Conservation (phyloP, 108 stramenopile genomes). For the Nannochloropsis gaditana region DNA sequence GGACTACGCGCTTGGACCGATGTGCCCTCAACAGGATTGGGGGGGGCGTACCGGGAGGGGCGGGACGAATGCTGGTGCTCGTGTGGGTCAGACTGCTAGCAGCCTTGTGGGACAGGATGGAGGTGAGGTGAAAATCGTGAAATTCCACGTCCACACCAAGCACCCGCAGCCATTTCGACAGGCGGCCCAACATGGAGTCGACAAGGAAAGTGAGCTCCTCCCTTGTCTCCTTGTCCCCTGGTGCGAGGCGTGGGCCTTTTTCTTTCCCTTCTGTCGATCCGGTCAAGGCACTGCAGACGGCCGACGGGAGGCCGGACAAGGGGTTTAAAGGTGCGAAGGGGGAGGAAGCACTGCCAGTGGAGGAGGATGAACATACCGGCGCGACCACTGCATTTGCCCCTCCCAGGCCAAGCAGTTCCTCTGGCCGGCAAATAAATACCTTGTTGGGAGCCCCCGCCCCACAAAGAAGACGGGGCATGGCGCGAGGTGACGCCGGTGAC, state of each 20-base stretch:
- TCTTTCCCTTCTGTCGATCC: too few relatives aligned
- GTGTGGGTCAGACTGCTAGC: not conserved
- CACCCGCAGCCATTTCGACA: constrained; percentile 1
- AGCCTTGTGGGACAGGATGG: not conserved
- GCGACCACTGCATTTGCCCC: not conserved
- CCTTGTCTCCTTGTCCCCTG: not conserved
- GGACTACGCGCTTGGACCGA: not conserved
- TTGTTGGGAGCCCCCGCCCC: not conserved
- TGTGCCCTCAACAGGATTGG: not conserved
- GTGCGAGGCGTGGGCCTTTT: too few relatives aligned
- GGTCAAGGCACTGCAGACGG: too few relatives aligned
- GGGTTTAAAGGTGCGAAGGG: not conserved
- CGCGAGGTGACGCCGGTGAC: not conserved
- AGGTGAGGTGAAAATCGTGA: not conserved
- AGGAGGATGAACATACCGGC: not conserved
- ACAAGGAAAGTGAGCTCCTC: not conserved
- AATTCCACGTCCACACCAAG: not conserved
- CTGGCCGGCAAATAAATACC: not conserved
- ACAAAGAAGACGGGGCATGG: not conserved
- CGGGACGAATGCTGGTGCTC: not conserved
- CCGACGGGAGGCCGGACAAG: not conserved
- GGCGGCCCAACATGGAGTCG: constrained; percentile 8
- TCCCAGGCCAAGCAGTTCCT: not conserved
- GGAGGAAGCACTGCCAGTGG: not conserved
- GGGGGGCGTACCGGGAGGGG: not conserved